A percentile compares a stretch with the other conserved stretches of the same genome.
Evolutionary conservation across 306 rosid species (phyloP).

Genomic region (Crotalaria pallida): DNA sequence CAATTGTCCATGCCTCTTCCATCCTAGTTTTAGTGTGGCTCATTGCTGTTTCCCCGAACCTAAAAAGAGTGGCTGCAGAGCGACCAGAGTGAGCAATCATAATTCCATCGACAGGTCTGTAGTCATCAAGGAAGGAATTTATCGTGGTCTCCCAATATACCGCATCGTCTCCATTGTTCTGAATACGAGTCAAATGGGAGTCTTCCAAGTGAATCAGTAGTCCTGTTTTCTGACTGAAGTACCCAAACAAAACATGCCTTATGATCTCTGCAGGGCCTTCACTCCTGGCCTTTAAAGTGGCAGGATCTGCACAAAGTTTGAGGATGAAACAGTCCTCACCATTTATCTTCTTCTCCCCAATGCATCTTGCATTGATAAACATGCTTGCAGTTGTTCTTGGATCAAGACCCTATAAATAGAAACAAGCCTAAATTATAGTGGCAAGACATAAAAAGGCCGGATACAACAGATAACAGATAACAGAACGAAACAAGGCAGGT

Average conservation of each 20-base stretch:
- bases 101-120: constrained; percentile 65
- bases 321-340: constrained; percentile 79
- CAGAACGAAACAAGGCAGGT: not conserved
- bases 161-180: constrained; percentile 78
- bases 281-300: constrained; percentile 69
- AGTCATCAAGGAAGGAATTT: constrained; percentile 71
- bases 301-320: constrained; percentile 70
- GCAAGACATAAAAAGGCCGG: not conserved
- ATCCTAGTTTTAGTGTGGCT: constrained; percentile 79
- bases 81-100: constrained; percentile 81
- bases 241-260: constrained; percentile 73
- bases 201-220: constrained; percentile 73
- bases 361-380: constrained; percentile 78
- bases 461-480: not conserved
- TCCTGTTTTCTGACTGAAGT: constrained; percentile 88
- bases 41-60: constrained; percentile 82
- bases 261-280: constrained; percentile 86
- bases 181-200: constrained; percentile 82
- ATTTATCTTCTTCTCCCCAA: constrained; percentile 69
- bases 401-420: constrained; percentile 75
- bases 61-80: constrained; percentile 69
- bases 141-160: constrained; percentile 86
- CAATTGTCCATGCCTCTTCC: constrained; percentile 90
- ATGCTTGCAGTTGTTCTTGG: constrained; percentile 92
- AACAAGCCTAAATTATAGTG: not conserved